These are phyloP conservation scores for Yamadazyma ubonensis DNA, from an alignment of 805 yeast genomes.

Conservation along the genomic window DNA sequence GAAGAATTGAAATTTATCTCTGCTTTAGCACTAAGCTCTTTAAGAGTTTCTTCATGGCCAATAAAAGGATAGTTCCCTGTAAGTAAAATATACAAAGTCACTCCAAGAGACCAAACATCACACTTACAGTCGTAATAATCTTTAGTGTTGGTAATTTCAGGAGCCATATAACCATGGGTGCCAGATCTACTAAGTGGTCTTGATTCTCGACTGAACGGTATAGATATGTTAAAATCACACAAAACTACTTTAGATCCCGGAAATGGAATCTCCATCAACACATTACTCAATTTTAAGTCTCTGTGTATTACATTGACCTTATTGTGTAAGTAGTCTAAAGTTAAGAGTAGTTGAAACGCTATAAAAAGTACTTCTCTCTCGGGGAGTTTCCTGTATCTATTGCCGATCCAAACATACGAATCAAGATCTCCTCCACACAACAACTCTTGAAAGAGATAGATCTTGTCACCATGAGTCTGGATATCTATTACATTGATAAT, in stretches of 20 bases:
- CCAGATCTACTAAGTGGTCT: constrained; percentile 55
- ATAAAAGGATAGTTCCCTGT: constrained; percentile 68
- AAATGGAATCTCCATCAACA: constrained; percentile 52
- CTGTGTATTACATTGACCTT: constrained; percentile 56
- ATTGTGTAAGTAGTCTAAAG: constrained; percentile 54
- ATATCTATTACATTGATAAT: constrained; percentile 47
- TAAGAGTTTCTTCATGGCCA: constrained; percentile 35
- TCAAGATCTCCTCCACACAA: constrained; percentile 60
- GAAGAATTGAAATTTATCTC: constrained; percentile 33
- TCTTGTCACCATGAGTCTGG: constrained; percentile 20
- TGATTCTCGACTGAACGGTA: constrained; percentile 20
- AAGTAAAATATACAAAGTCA: constrained; percentile 55
- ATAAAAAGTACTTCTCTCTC: constrained; percentile 57
- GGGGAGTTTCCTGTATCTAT: constrained; percentile 39
- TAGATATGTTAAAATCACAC: constrained; percentile 66
- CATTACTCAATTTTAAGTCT: constrained; percentile 65
- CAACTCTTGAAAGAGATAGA: constrained; percentile 50
- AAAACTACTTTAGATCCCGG: constrained; percentile 54
- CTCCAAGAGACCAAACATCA: constrained; percentile 71
- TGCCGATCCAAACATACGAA: constrained; percentile 49
- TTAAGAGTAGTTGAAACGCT: constrained; percentile 55
- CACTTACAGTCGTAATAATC: constrained; percentile 55
- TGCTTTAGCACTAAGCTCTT: constrained; percentile 34
- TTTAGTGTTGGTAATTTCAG: constrained; percentile 47
- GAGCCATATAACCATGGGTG: constrained; percentile 72